Conservation (phyloP, 768 basidiomycete genomes). For the Stropharia rugosoannulata region DNA sequence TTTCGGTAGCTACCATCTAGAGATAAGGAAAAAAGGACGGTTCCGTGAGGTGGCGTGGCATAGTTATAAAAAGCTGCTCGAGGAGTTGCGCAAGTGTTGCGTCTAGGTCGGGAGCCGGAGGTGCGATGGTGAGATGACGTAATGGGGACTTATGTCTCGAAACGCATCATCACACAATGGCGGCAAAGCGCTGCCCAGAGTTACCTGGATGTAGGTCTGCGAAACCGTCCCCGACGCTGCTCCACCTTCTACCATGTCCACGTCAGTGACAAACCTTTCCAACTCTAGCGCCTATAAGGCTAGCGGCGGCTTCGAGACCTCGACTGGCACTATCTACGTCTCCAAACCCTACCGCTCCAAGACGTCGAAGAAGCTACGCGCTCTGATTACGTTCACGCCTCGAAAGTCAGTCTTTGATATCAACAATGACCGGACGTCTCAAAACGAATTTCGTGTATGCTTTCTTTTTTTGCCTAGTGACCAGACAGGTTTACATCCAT, state of each 20-base stretch:
- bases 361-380: constrained; percentile 74
- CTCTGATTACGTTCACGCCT: constrained; percentile 84
- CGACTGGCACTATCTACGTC: constrained; percentile 68
- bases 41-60: not conserved
- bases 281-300: constrained; percentile 22
- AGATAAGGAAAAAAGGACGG: not conserved
- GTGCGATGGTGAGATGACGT: not conserved
- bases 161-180: not conserved
- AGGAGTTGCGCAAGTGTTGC: not conserved
- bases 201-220: not conserved
- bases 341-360: constrained; percentile 76
- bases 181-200: not conserved
- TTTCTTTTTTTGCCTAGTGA: not conserved
- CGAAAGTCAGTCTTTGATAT: constrained; percentile 86
- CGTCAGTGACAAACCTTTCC: not conserved
- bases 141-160: not conserved
- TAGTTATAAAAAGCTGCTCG: not conserved
- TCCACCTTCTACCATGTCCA: constrained; percentile 1
- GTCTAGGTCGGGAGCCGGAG: no score
- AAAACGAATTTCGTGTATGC: constrained; percentile 84
- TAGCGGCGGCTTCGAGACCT: constrained; percentile 48
- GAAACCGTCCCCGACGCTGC: not conserved
- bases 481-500: not conserved
- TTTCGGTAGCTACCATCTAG: not conserved
- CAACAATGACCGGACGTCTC: constrained; percentile 65